phyloP scores from a whole-genome alignment of 345 rosid species.

The Brassica napus region DNA sequence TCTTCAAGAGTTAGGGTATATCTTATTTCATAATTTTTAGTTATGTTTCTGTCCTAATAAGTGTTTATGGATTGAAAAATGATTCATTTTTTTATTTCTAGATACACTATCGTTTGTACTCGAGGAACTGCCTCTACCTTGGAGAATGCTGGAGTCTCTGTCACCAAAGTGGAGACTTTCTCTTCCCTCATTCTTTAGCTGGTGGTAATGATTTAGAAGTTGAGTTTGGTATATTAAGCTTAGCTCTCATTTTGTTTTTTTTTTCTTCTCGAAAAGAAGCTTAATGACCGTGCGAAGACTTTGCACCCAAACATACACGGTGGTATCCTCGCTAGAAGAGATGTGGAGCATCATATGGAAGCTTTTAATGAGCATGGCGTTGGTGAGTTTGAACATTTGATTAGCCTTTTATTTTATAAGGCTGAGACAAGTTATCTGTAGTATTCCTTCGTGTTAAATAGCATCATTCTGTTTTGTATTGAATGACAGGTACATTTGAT shows the following conservation, averaged over 20 bases:
- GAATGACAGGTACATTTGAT: too few relatives aligned
- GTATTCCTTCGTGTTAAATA: background rate
- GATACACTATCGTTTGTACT: too few relatives aligned
- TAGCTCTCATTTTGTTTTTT: background rate
- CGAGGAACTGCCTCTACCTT: constrained; percentile 92
- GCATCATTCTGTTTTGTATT: too few relatives aligned
- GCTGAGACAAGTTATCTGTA: background rate
- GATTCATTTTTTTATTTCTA: background rate
- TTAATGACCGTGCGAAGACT: constrained; percentile 91
- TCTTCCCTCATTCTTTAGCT: too few relatives aligned
- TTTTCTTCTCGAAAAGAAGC: constrained; percentile 41
- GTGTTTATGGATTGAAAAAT: background rate
- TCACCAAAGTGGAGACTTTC: too few relatives aligned
- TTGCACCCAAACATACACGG: constrained; percentile 89
- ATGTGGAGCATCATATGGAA: constrained; percentile 83
- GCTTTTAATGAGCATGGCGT: constrained; percentile 76
- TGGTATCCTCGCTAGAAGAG: constrained; percentile 90
- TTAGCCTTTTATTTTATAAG: background rate
- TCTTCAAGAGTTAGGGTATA: constrained; percentile 73
- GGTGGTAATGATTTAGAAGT: too few relatives aligned
- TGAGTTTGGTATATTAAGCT: background rate
- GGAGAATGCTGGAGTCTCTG: constrained; percentile 59
- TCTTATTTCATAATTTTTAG: constrained; percentile 1
- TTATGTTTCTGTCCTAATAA: background rate
- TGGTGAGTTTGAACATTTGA: constrained; percentile 49